A percentile compares a stretch with the other conserved stretches of the same genome.
Conservation (phyloP, 257 asterid genomes). For the Solanum pimpinellifolium region DNA sequence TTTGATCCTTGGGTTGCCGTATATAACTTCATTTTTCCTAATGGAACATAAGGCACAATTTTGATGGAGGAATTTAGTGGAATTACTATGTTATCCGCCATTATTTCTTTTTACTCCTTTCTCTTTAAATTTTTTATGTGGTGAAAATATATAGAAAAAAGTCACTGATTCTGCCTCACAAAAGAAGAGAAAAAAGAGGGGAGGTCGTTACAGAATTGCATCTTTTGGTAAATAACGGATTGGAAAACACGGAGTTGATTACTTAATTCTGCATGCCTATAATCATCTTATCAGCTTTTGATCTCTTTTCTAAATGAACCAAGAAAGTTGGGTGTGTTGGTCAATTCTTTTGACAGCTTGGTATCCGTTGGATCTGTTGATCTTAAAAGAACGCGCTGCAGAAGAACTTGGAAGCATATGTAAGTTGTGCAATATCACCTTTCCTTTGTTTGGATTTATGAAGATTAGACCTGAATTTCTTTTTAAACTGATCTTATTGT, state of each 20-base stretch:
- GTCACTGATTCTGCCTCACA: not conserved
- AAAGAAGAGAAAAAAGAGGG: not conserved
- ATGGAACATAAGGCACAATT: conserved; percentile 5
- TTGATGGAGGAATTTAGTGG: not conserved
- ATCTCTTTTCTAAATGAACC: not conserved
- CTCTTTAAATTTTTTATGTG: not conserved
- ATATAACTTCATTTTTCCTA: not conserved
- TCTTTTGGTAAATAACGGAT: not conserved
- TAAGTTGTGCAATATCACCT: not conserved
- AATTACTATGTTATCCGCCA: not conserved
- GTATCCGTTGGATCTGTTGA: not conserved
- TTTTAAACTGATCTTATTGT: not conserved
- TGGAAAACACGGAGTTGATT: not conserved
- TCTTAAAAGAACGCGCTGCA: not conserved
- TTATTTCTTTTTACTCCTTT: not conserved
- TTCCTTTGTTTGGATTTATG: not conserved
- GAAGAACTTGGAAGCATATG: not conserved
- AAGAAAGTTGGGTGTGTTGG: not conserved
- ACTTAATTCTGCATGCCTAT: not conserved
- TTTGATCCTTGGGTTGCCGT: not conserved
- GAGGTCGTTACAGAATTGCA: not conserved
- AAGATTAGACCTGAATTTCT: not conserved
- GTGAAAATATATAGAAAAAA: not conserved
- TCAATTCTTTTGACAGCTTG: not conserved
- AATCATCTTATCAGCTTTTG: not conserved